Evolutionary conservation across 306 rosid species (phyloP), one percentile per base, ranked within the genome.

Genomic region (Castanea crenata): DNA sequence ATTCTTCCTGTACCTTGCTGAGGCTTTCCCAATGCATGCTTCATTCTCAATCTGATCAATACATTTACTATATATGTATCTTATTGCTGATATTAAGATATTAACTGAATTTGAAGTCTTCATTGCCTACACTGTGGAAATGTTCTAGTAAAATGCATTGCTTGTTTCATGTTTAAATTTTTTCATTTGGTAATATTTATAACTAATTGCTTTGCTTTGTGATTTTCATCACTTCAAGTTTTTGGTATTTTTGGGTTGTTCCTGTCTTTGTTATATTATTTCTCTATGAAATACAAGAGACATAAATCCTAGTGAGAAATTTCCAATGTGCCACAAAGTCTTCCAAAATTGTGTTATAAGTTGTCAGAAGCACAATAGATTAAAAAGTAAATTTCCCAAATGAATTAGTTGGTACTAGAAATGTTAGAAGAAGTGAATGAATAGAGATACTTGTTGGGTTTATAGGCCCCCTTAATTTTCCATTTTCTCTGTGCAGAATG

Each of bases 401-500:
- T 49, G 54, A 49, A 49, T 49, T 49, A 12, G 54, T 12, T 49
- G 54, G 54, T 49, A 49, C 54, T 49, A 12, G 54, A 49, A 49
- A 49, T 49, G 54, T 49, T 49, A 49, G 54, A 49, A 49, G 16
- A 49, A 49, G 4, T 13, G 15, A 49, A 12, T 12, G 54, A 49
- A 49, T 10, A 49, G 54, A 49, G 54, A 12, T 49, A 49, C 12
- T 74, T 73, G 3, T 77, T 79, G 10, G 41, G 49, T 67, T 63
- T 79, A 65, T 76, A 49, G 64, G 44, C 51, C 76, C 29, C 73
- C 74, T 75, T 72, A 78, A 51, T 79, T 54, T 77, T 29, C 75
- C 76, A 58, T 86, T 74, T 85, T 83, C 74, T 87, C 74, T 41
- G 51, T 80, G 74, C 88, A 96, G 99, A 86, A 75, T 84, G 55